phyloP scores from a whole-genome alignment of 192 early-diverging fungal genomes.

The Backusella morwellensis region DNA sequence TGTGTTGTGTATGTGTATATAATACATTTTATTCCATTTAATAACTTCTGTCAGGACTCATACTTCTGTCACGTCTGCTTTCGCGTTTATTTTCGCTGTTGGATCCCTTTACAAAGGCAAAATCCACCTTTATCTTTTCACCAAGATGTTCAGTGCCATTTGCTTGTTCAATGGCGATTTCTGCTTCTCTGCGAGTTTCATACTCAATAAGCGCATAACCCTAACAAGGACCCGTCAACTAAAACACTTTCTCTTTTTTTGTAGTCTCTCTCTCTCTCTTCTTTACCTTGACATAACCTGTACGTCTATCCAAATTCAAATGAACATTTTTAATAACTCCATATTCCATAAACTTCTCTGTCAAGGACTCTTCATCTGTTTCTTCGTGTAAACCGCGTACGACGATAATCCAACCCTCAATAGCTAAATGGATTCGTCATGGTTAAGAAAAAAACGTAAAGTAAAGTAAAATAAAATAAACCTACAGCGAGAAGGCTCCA shows the following conservation, averaged over 20 bases:
- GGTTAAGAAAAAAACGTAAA: background rate
- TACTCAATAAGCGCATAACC: slow-evolving; percentile 95
- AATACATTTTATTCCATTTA: background rate
- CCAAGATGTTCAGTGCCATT: slow-evolving; percentile 77
- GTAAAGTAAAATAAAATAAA: background rate
- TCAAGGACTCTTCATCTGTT: slow-evolving; percentile 87
- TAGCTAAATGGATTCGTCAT: slow-evolving; percentile 35
- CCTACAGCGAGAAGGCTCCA: slow-evolving; percentile 28
- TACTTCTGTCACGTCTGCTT: slow-evolving; percentile 13
- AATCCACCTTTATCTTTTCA: slow-evolving; percentile 72
- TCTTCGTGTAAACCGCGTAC: slow-evolving; percentile 94
- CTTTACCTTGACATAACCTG: slow-evolving; percentile 92
- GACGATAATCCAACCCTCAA: slow-evolving; percentile 97
- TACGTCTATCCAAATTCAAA: slow-evolving; percentile 90
- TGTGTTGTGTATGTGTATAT: background rate
- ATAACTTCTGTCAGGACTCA: slow-evolving; percentile 10
- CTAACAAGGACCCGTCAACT: slow-evolving; percentile 39
- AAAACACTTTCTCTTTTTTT: background rate
- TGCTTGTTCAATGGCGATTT: slow-evolving; percentile 69
- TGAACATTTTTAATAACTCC: slow-evolving; percentile 91
- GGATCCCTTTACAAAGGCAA: slow-evolving; percentile 77
- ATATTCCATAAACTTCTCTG: slow-evolving; percentile 85
- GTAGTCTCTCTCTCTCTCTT: background rate
- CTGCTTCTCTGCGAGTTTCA: slow-evolving; percentile 74
- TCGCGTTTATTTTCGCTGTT: slow-evolving; percentile 30